Evolutionary conservation across 805 yeast species (phyloP).

Genomic region (Yarrowia bubula): DNA sequence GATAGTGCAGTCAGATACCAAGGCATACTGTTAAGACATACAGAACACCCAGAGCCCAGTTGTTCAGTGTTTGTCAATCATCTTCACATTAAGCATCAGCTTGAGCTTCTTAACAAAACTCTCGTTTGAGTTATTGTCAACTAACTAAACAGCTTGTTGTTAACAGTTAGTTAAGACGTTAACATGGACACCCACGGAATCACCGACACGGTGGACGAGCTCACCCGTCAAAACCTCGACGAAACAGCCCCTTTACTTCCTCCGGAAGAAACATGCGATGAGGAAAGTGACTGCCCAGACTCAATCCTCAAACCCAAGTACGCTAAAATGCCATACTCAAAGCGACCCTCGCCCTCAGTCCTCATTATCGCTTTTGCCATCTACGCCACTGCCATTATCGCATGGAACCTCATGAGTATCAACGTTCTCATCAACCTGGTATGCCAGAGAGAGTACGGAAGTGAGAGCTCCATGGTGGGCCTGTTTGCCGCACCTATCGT

Average conservation of each 20-base stretch:
- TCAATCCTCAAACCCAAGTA: conserved; percentile 22
- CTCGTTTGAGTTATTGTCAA: no score
- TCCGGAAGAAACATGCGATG: conserved; percentile 10
- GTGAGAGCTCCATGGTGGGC: background rate
- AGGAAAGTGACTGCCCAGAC: conserved; percentile 6
- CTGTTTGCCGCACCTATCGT: background rate
- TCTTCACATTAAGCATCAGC: no score
- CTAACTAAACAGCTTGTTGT: no score
- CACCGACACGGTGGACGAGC: conserved; percentile 23
- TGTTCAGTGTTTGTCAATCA: no score
- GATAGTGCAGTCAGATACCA: no score
- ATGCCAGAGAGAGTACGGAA: conserved; percentile 8
- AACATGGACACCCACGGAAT: conserved; percentile 22
- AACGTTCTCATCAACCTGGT: conserved; percentile 10
- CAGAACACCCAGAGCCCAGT: no score
- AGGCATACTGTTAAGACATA: no score
- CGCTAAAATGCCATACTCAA: conserved; percentile 1
- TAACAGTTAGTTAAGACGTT: no score
- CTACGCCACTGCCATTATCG: conserved; percentile 18
- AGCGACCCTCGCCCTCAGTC: background rate
- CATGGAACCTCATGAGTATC: conserved; percentile 16
- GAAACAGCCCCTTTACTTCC: background rate
- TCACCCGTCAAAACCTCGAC: conserved; percentile 9
- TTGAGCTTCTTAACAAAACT: no score
- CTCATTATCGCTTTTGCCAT: conserved; percentile 20